Evolutionary conservation across 2,329 filamentous ascomycete genomes (phyloP).

Genomic region (Neonectria neomacrospora): DNA sequence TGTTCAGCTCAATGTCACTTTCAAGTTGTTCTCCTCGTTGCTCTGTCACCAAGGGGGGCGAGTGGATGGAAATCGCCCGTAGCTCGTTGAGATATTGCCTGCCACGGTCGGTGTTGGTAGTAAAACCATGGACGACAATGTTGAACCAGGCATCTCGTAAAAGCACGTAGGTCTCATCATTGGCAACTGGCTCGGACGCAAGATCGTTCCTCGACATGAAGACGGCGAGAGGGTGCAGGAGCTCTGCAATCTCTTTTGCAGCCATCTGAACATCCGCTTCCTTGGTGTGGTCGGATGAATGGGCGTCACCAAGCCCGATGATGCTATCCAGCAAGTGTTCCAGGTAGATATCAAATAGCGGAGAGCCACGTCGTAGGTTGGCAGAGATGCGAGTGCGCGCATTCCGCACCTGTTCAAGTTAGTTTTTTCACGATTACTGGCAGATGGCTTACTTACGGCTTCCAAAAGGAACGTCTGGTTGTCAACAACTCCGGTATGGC

Average conservation of each 20-base stretch:
- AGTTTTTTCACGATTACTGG: constrained; percentile 13
- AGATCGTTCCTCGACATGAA: constrained; percentile 77
- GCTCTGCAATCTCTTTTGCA: constrained; percentile 85
- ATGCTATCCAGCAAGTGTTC: constrained; percentile 86
- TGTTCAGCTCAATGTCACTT: constrained; percentile 97
- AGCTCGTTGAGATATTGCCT: constrained; percentile 81
- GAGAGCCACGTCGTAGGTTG: constrained; percentile 74
- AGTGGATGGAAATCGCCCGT: constrained; percentile 85
- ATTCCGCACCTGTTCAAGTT: constrained; percentile 69
- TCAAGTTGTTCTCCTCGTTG: constrained; percentile 90
- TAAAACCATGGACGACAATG: constrained; percentile 92
- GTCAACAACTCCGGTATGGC: constrained; percentile 76
- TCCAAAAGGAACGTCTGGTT: constrained; percentile 74
- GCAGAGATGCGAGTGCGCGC: constrained; percentile 83
- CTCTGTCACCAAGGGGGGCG: constrained; percentile 86
- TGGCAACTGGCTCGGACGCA: constrained; percentile 58
- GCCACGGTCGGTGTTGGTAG: constrained; percentile 76
- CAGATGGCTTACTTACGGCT: constrained; percentile 66
- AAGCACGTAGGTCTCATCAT: constrained; percentile 77
- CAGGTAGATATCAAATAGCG: constrained; percentile 84
- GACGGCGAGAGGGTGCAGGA: constrained; percentile 87
- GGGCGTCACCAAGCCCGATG: constrained; percentile 88
- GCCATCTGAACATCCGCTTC: constrained; percentile 85
- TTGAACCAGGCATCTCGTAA: constrained; percentile 98
- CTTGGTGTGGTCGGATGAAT: constrained; percentile 77